Evolutionary conservation across 176 grass and related monocot genomes (phyloP).

Genomic region (Chloris gayana): DNA sequence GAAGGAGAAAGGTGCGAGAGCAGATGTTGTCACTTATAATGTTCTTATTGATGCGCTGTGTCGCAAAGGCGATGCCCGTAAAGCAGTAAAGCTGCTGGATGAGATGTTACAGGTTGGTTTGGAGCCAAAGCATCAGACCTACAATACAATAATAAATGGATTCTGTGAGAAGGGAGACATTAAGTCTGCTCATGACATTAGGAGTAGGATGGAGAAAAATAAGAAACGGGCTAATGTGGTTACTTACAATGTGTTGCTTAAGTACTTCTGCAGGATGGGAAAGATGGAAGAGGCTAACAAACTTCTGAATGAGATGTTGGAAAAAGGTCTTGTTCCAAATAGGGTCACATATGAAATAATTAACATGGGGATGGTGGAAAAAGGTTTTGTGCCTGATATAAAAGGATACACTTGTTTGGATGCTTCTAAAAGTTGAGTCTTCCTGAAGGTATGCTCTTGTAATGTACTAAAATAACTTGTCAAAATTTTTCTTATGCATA

Average conservation of each 20-base stretch:
- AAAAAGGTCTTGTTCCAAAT: conserved; percentile 83
- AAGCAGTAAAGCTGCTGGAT: conserved; percentile 88
- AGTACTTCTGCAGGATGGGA: conserved; percentile 68
- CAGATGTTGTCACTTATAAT: conserved; percentile 77
- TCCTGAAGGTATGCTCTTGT: conserved; percentile 38
- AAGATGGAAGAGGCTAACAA: conserved; percentile 77
- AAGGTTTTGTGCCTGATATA: conserved; percentile 79
- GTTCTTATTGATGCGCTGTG: conserved; percentile 66
- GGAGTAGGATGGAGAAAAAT: conserved; percentile 75
- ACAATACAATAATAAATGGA: conserved; percentile 84
- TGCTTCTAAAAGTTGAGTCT: conserved; percentile 38
- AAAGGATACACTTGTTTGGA: conserved; percentile 48
- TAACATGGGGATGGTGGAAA: conserved; percentile 81
- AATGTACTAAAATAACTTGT: conserved; percentile 14
- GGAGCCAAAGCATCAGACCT: conserved; percentile 66
- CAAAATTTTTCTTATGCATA: conserved; percentile 8
- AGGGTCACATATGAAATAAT: conserved; percentile 77
- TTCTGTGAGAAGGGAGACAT: conserved; percentile 85
- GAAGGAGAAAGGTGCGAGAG: conserved; percentile 65
- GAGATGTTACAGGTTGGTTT: conserved; percentile 75
- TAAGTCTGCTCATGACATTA: conserved; percentile 67
- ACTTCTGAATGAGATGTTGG: conserved; percentile 88
- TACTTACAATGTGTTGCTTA: conserved; percentile 84
- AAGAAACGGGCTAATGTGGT: conserved; percentile 73
- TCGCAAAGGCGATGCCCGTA: conserved; percentile 53